A percentile compares a stretch with the other conserved stretches of the same genome.
Evolutionary conservation across 148 eudicot species (phyloP).

Genomic region (Euryodendron excelsum): DNA sequence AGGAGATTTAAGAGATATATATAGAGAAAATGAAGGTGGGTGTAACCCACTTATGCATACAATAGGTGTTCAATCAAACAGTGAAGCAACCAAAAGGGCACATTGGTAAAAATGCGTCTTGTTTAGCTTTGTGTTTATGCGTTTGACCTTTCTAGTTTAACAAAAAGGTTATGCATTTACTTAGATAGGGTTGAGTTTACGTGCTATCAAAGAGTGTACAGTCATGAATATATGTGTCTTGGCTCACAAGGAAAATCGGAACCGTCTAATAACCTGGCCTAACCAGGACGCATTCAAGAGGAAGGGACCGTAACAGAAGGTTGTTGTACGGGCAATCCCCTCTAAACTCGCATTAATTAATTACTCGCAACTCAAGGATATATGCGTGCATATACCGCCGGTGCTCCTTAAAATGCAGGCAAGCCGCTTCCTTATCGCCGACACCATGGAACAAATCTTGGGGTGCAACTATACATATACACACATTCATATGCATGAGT

Average conservation of each 20-base stretch:
- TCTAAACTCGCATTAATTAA: background rate
- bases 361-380: background rate
- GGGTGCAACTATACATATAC: background rate
- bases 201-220: too few species aligned
- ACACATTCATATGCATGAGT: background rate
- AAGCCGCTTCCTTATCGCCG: background rate
- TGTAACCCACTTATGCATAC: background rate
- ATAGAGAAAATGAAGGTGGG: background rate
- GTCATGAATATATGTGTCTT: too few species aligned
- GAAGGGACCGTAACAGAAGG: background rate
- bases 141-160: background rate
- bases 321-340: background rate
- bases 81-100: background rate
- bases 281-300: too few species aligned
- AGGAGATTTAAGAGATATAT: background rate
- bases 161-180: too few species aligned
- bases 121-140: background rate
- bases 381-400: background rate
- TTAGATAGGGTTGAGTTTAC: too few species aligned
- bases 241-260: too few species aligned
- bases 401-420: background rate
- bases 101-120: background rate
- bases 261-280: too few species aligned
- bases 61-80: background rate
- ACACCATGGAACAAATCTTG: background rate